These are phyloP conservation scores for Phaseolus coccineus DNA, from an alignment of 331 rosid genomes.

Conservation along the genomic window DNA sequence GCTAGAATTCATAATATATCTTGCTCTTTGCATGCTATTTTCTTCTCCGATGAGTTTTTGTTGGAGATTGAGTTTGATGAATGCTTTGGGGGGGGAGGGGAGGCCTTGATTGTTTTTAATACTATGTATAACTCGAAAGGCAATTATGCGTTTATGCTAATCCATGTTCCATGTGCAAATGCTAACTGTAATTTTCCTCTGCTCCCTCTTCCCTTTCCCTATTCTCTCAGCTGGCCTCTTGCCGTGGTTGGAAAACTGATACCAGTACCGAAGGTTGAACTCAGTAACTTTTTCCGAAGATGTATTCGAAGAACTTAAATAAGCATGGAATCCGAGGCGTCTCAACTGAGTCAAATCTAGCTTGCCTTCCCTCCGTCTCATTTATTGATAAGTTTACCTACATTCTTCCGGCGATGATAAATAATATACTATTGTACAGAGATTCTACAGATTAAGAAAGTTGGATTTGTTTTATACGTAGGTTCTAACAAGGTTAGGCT, in stretches of 20 bases:
- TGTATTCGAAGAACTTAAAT: conserved; percentile 6
- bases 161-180: conserved; percentile 28
- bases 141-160: neutral
- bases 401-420: conserved; percentile 18
- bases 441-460: conserved; percentile 4
- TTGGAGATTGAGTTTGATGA: neutral
- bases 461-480: conserved; percentile 8
- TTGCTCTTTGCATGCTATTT: conserved; percentile 23
- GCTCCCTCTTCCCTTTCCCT: conserved; percentile 3
- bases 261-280: conserved; percentile 61
- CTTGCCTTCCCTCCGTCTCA: neutral
- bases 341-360: neutral
- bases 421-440: conserved; percentile 23
- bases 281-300: conserved; percentile 37
- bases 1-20: neutral
- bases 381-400: neutral
- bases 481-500: conserved; percentile 24
- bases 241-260: conserved; percentile 78
- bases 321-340: conserved; percentile 26
- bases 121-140: neutral
- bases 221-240: conserved; percentile 84
- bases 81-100: conserved; percentile 14
- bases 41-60: conserved; percentile 7
- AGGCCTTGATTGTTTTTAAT: neutral
- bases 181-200: conserved; percentile 40